Base-by-base conservation (phyloP, 768 basidiomycete species). In the Hygrophorus pudorinus region DNA sequence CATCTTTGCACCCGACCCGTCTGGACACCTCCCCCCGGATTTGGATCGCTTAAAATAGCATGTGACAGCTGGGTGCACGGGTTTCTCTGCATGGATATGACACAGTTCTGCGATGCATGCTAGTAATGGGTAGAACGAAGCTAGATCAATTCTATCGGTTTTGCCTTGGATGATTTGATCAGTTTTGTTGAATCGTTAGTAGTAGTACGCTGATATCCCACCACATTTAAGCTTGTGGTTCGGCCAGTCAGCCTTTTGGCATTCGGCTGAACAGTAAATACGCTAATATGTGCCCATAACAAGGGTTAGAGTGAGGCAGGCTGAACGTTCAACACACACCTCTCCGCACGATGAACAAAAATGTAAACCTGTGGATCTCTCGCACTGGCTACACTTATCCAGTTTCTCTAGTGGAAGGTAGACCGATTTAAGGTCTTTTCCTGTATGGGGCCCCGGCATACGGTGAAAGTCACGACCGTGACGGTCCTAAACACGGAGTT, bases 61-160 rank as follows among this genome's bases (percentile, higher is more conserved):
- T 61, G 64, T 37, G 4, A 64, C 38, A 0, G 61, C 63, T 16
- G 48, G 50, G 39, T 60, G 56, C 7, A 32, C 12, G 44, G 54
- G 41, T 41, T 33, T 45, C 52, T 48, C 12, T 48, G 30, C 1
- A 29, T 48, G 33, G 3, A 28, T 29, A 36, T 57, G 56, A 37
- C 49, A 45, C 6, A 24, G 29, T 18, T 60, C 59, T 1, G 50
- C 51, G 11, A 59, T 41, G 32, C 42, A 50, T 8, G 59, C 58
- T n/a, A 64, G 48, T 28, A 60, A 38, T 1, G 60, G 58, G 41
- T 63, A 57, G 43, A 65, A 66, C 0, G 48, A 42, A 2, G 46
- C 45, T 6, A 70, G 43, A 14, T 65, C 59, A 13, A 68, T 58
- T 13, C 58, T 48, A 41, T 66, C 64, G 2, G 64, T 68, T 48